phyloP scores from a whole-genome alignment of 371 early-diverging fungal species.

The Quaeritorhiza haematococci region DNA sequence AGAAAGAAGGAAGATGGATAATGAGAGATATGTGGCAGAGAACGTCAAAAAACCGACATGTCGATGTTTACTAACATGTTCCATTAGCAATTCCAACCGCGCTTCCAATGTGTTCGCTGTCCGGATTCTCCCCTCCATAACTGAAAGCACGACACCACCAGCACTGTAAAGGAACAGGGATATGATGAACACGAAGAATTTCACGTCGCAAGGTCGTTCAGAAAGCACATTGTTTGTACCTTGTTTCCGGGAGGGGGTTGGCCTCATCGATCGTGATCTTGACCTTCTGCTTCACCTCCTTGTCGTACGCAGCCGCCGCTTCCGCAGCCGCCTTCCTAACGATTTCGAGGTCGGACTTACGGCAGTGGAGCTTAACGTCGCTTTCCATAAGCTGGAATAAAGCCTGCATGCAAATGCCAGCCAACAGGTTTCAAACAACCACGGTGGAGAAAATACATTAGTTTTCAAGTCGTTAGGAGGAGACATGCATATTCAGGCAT shows the following conservation, averaged over 20 bases:
- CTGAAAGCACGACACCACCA: constrained; percentile 85
- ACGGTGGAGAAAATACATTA: no score
- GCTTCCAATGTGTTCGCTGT: constrained; percentile 86
- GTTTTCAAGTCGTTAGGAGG: not conserved
- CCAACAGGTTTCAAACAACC: not conserved
- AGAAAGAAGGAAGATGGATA: not conserved
- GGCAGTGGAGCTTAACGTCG: constrained; percentile 63
- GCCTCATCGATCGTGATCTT: constrained; percentile 51
- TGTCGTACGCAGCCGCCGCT: constrained; percentile 55
- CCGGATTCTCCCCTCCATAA: constrained; percentile 71
- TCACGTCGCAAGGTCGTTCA: not conserved
- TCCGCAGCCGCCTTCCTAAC: constrained; percentile 56
- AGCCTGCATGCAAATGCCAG: constrained; percentile 43
- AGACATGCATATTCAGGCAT: constrained; percentile 5
- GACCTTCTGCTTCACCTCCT: constrained; percentile 47
- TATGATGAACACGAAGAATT: not conserved
- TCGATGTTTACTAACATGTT: constrained; percentile 16
- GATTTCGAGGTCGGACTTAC: constrained; percentile 65
- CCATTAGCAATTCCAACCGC: constrained; percentile 62
- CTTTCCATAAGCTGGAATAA: constrained; percentile 79
- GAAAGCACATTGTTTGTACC: constrained; percentile 23
- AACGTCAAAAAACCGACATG: not conserved
- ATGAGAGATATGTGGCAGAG: not conserved
- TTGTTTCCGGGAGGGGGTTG: constrained; percentile 52
- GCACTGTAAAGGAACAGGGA: constrained; percentile 43